Evolutionary conservation across 768 basidiomycete species (phyloP), one percentile per base, ranked within the genome.

Genomic region (Inosperma sp.): DNA sequence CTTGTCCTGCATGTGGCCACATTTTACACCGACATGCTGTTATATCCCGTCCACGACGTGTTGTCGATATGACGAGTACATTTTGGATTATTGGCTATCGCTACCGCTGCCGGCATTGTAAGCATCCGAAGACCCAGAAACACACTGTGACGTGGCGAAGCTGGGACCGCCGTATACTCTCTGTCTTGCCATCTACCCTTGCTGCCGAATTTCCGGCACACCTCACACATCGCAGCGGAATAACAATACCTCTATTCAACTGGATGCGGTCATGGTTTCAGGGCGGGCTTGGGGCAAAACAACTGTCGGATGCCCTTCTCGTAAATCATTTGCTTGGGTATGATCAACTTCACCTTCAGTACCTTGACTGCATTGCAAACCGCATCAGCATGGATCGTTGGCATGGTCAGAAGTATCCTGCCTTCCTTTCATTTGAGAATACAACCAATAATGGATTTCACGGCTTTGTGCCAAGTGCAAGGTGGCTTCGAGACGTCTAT

Each of bases 201-300:
- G 45, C 45, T 17, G 22, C 45, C 9, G 45, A 47, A 30, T 47
- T 47, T 29, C 45, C 45, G 12, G 45, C 45, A 31, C 45, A 33
- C 16, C 30, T 47, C 14, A 47, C n/a, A 16, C 30, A 27, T 16
- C 45, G 29, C 25, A 47, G 45, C 19, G 45, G 45, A 17, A 47
- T 47, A 6, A n/a, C 26, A 14, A 47, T 30, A 14, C 16, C 30
- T 23, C 29, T 47, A 13, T 47, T 47, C 17, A 13, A 27, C 7
- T 47, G 45, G 45, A 47, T 47, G 45, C 25, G 45, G 7, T 36
- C 45, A 2, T 47, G 45, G 16, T 47, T 47, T 33, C 45, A 47
- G 23, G 33, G 23, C 33, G 45, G 45, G 16, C 27, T 47, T 23
- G 45, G 45, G 6, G 25, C 45, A 2, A 47, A 47, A 30, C 45